These are phyloP conservation scores for Fraxinus sp. DNA, from an alignment of 305 asterid genomes.

Conservation along the genomic window DNA sequence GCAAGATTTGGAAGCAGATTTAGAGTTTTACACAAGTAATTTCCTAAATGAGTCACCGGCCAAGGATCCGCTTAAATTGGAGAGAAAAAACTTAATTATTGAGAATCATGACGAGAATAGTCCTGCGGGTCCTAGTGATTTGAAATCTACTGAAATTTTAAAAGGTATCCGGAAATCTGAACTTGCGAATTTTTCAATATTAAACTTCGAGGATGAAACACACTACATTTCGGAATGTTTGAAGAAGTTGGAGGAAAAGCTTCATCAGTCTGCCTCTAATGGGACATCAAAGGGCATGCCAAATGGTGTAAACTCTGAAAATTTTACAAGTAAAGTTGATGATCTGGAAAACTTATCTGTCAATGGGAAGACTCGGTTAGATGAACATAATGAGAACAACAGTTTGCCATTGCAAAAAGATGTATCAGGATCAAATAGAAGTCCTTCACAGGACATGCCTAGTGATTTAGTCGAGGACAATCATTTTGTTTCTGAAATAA, in stretches of 20 bases:
- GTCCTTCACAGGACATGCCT: constrained; percentile 13
- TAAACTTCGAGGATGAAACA: constrained; percentile 49
- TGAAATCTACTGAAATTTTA: constrained; percentile 19
- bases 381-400: constrained; percentile 15
- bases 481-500: constrained; percentile 20
- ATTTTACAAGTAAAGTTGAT: constrained; percentile 10
- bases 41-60: constrained; percentile 30
- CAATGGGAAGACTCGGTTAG: background rate
- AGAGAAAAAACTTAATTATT: constrained; percentile 22
- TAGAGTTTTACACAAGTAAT: constrained; percentile 47
- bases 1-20: constrained; percentile 67
- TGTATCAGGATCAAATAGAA: constrained; percentile 23
- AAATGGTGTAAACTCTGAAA: constrained; percentile 32
- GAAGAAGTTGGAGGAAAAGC: constrained; percentile 41
- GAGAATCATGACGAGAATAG: constrained; percentile 27
- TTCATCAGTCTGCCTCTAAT: constrained; percentile 39
- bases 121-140: constrained; percentile 24
- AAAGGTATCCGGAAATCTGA: constrained; percentile 24
- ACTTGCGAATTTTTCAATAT: constrained; percentile 19
- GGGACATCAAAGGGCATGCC: constrained; percentile 23
- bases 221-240: constrained; percentile 36
- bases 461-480: constrained; percentile 30
- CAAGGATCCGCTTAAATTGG: constrained; percentile 16
- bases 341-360: constrained; percentile 8
- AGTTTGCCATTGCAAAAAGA: constrained; percentile 19